These are phyloP conservation scores for Avena sativa DNA, from an alignment of 176 grass and related monocot species.

Conservation along the genomic window DNA sequence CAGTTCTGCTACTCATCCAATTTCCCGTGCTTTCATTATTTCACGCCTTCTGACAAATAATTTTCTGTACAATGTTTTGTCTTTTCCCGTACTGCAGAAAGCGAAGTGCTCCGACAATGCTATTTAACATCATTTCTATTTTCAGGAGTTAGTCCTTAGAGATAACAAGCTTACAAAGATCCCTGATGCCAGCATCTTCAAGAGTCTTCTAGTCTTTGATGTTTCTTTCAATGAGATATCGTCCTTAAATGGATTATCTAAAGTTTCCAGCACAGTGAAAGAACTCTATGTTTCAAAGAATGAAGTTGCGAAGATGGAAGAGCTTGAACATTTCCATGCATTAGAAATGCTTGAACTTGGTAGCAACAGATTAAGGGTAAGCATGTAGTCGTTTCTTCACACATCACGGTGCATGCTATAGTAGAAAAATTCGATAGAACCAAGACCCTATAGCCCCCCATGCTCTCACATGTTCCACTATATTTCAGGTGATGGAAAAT, in stretches of 20 bases:
- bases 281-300: conserved; percentile 99
- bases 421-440: conserved; percentile 11
- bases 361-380: conserved; percentile 92
- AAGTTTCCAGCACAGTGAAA: conserved; percentile 76
- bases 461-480: conserved; percentile 27
- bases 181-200: conserved; percentile 85
- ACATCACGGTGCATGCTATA: neutral
- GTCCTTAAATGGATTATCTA: conserved; percentile 72
- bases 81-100: neutral
- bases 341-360: conserved; percentile 97
- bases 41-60: conserved; percentile 2
- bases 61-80: conserved; percentile 19
- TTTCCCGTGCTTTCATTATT: neutral
- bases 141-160: conserved; percentile 87
- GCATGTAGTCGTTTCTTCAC: conserved; percentile 12
- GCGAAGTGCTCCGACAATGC: neutral
- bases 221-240: conserved; percentile 99
- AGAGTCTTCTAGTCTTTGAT: conserved; percentile 86
- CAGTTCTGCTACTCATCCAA: neutral
- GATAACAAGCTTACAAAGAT: conserved; percentile 88
- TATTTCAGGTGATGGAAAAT: conserved; percentile 90
- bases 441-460: neutral
- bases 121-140: conserved; percentile 35
- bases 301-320: conserved; percentile 91
- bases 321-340: conserved; percentile 75